phyloP scores from a whole-genome alignment of 1,284 basidiomycete species.

The Ustilago bromivora region DNA sequence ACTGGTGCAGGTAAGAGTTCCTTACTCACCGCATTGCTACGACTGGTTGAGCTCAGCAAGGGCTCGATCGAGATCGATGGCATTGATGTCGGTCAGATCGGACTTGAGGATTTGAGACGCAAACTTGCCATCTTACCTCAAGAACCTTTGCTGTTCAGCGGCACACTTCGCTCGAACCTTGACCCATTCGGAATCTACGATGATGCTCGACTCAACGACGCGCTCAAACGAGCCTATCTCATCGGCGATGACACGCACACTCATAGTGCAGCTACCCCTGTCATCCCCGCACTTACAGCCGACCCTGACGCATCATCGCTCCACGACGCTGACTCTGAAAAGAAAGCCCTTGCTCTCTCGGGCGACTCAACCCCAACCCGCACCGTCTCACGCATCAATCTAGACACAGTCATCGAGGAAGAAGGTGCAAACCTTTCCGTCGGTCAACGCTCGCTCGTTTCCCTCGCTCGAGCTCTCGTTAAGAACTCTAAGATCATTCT shows the following conservation, averaged over 20 bases:
- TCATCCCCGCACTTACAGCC: constrained; percentile 25
- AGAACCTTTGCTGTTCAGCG: constrained; percentile 70
- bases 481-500: constrained; percentile 60
- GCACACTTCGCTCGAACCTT: constrained; percentile 70
- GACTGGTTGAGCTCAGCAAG: constrained; percentile 76
- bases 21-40: constrained; percentile 78
- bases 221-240: constrained; percentile 68
- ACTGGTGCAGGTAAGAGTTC: constrained; percentile 78
- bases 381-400: constrained; percentile 56
- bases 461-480: constrained; percentile 69
- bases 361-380: constrained; percentile 30
- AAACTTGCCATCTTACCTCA: constrained; percentile 63
- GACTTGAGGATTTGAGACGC: constrained; percentile 70
- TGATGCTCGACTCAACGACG: constrained; percentile 68
- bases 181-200: constrained; percentile 70
- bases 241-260: constrained; percentile 54
- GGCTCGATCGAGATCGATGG: constrained; percentile 82
- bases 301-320: constrained; percentile 26
- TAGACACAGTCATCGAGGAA: constrained; percentile 67
- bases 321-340: constrained; percentile 40
- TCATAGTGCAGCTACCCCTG: constrained; percentile 38
- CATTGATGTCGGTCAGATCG: constrained; percentile 73
- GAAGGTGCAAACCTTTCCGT: constrained; percentile 68
- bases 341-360: constrained; percentile 24
- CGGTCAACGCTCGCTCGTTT: constrained; percentile 70